Percentiles rank a stretch among this genome's conserved stretches.
Conservation (phyloP, 1,284 basidiomycete genomes). For the Pseudozyma hubeiensis region DNA sequence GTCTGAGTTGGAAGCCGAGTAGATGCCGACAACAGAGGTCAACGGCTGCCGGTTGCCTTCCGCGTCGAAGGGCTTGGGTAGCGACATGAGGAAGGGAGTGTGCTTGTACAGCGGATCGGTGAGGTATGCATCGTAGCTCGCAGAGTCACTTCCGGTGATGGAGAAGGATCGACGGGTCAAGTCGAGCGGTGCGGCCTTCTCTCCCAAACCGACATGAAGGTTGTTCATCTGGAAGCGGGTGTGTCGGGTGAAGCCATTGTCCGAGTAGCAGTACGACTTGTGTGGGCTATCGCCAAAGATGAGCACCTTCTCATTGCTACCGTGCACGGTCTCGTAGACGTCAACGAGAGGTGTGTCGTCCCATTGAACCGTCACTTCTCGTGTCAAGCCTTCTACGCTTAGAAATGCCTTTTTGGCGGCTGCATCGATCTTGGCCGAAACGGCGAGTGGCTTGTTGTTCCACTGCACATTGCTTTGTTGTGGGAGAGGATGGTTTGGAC, state of each 20-base stretch:
- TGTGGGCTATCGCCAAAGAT: constrained; percentile 68
- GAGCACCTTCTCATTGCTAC: constrained; percentile 41
- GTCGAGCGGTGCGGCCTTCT: constrained; percentile 70
- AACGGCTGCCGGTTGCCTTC: constrained; percentile 40
- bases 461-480: constrained; percentile 70
- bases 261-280: constrained; percentile 69
- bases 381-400: constrained; percentile 43
- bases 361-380: constrained; percentile 38
- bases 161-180: constrained; percentile 67
- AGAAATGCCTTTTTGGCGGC: constrained; percentile 37
- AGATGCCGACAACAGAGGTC: constrained; percentile 69
- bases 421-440: constrained; percentile 61
- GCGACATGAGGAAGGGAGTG: constrained; percentile 70
- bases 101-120: constrained; percentile 71
- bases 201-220: constrained; percentile 70
- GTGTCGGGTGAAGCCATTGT: constrained; percentile 67
- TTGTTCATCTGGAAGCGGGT: constrained; percentile 44
- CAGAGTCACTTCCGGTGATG: constrained; percentile 69
- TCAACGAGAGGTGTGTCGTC: constrained; percentile 64
- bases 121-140: constrained; percentile 70
- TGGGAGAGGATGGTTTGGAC: constrained; percentile 68
- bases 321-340: constrained; percentile 51
- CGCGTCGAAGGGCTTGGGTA: constrained; percentile 55
- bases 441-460: constrained; percentile 41
- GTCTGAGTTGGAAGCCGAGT: constrained; percentile 69